Conservation (phyloP, 2,329 filamentous ascomycete species). For the Scytalidium lignicola region DNA sequence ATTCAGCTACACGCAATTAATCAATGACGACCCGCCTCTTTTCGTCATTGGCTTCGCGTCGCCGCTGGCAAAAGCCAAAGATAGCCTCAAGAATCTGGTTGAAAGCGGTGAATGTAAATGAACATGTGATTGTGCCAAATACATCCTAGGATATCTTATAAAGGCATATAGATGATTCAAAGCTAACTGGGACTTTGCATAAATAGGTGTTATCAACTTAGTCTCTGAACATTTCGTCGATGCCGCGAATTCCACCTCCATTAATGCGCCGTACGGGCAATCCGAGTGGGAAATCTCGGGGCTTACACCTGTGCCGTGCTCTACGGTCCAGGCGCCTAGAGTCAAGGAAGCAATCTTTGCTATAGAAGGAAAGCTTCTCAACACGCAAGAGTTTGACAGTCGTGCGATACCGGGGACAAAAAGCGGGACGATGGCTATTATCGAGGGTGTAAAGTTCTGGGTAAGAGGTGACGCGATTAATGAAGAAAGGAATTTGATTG, state of each 20-base stretch:
- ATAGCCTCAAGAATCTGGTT: conserved; percentile 50
- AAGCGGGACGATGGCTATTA: conserved; percentile 64
- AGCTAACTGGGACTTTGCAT: no score
- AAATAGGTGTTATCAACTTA: conserved; percentile 80
- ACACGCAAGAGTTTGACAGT: conserved; percentile 69
- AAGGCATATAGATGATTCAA: no score
- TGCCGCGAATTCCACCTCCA: conserved; percentile 70
- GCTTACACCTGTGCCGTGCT: conserved; percentile 60
- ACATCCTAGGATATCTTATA: no score
- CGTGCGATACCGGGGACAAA: conserved; percentile 62
- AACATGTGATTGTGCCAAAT: no score
- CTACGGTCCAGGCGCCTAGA: conserved; percentile 62
- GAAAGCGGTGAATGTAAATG: conserved; percentile 55
- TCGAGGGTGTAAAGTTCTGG: conserved; percentile 84
- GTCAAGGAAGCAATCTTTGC: conserved; percentile 76
- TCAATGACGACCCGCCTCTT: conserved; percentile 58
- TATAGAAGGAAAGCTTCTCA: conserved; percentile 72
- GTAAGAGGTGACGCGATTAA: conserved; percentile 79
- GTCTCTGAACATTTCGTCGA: conserved; percentile 76
- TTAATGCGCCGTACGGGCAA: conserved; percentile 68
- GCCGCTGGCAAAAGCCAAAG: conserved; percentile 51
- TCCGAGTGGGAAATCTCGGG: conserved; percentile 76
- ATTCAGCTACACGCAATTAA: conserved; percentile 56
- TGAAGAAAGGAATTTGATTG: conserved; percentile 64
- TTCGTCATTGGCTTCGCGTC: conserved; percentile 56